A percentile compares a stretch with the other conserved stretches of the same genome.
Evolutionary conservation across 1,284 basidiomycete genomes (phyloP).

Genomic region (Leccinum variabile): DNA sequence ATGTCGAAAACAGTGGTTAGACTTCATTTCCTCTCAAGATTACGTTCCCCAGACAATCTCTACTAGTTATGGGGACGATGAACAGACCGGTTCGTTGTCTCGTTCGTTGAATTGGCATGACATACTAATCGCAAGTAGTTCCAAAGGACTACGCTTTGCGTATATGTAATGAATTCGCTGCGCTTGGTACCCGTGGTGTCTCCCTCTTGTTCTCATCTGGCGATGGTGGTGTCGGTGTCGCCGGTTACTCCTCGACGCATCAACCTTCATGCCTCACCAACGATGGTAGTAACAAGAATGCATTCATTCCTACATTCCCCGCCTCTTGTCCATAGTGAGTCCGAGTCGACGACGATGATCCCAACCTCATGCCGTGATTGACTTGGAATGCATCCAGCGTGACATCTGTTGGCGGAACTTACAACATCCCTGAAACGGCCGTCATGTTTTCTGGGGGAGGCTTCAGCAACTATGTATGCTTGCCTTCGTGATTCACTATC

Average conservation of each 20-base stretch:
- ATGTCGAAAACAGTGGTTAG: constrained; percentile 52
- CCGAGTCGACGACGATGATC: constrained; percentile 17
- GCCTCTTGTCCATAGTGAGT: constrained; percentile 45
- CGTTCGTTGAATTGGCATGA: not conserved
- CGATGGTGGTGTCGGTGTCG: constrained; percentile 71
- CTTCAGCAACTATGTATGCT: constrained; percentile 44
- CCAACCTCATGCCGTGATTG: not conserved
- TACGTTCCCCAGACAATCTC: constrained; percentile 36
- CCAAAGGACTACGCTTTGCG: constrained; percentile 60
- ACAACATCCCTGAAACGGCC: constrained; percentile 54
- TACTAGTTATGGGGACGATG: constrained; percentile 56
- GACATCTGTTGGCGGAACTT: constrained; percentile 62
- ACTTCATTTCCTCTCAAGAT: constrained; percentile 45
- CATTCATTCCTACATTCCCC: constrained; percentile 63
- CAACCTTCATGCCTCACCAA: constrained; percentile 56
- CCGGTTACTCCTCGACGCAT: constrained; percentile 42
- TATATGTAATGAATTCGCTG: constrained; percentile 62
- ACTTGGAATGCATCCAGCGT: constrained; percentile 36
- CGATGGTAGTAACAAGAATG: constrained; percentile 50
- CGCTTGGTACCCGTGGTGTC: constrained; percentile 59
- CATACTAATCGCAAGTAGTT: constrained; percentile 40
- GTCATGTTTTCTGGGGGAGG: constrained; percentile 65
- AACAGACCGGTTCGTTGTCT: constrained; percentile 54
- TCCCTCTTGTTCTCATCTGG: constrained; percentile 65
- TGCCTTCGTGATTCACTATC: not conserved